Percentiles rank a stretch among this genome's conserved stretches.
These are phyloP conservation scores for Crithidia acanthocephali DNA, from an alignment of 208 protist species.

Conservation along the genomic window DNA sequence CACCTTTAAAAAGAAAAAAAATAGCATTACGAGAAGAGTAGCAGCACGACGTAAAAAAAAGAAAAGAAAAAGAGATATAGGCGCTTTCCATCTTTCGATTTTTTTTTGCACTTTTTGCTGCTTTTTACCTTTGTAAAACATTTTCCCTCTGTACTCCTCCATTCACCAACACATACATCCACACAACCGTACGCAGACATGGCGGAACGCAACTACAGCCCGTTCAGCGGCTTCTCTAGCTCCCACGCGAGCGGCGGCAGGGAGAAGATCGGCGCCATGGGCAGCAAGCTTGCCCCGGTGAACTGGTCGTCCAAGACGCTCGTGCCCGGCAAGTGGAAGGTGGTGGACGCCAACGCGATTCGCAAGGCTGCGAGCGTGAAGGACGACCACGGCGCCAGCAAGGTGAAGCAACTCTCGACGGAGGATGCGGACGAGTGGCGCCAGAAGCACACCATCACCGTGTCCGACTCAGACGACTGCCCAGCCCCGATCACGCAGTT, in stretches of 20 bases:
- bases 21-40: no score
- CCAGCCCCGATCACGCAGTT: slow-evolving; percentile 73
- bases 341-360: slow-evolving; percentile 74
- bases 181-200: slow-evolving; percentile 9
- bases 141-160: not conserved
- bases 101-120: not conserved
- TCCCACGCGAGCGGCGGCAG: slow-evolving; percentile 5
- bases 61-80: no score
- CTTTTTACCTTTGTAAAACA: slow-evolving; percentile 5
- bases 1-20: no score
- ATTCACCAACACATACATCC: not conserved
- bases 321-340: slow-evolving; percentile 77
- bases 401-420: slow-evolving; percentile 44
- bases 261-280: slow-evolving; percentile 28
- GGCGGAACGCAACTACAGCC: slow-evolving; percentile 79
- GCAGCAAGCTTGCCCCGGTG: slow-evolving; percentile 60
- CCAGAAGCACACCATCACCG: slow-evolving; percentile 61
- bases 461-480: slow-evolving; percentile 57
- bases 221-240: slow-evolving; percentile 69
- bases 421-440: slow-evolving; percentile 74
- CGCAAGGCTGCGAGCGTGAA: slow-evolving; percentile 56
- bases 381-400: slow-evolving; percentile 22
- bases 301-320: slow-evolving; percentile 70
- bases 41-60: not conserved
- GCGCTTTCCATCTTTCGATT: no score